Evolutionary conservation across 371 early-diverging fungal genomes (phyloP).

Genomic region (Apophysomyces ossiformis): DNA sequence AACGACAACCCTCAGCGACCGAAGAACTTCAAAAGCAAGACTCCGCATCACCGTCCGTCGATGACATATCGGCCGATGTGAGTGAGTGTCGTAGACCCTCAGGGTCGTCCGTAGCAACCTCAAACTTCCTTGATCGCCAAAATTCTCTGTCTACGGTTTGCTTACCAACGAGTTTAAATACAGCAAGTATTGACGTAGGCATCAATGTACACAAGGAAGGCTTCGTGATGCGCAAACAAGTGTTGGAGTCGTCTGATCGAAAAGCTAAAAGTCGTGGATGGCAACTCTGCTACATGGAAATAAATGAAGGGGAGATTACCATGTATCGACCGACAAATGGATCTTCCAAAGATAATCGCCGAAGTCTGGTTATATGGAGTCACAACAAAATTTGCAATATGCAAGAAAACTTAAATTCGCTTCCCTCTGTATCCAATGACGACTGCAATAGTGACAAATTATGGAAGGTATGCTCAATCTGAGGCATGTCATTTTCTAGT

Average conservation of each 20-base stretch:
- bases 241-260: constrained; percentile 30
- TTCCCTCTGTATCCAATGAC: background rate
- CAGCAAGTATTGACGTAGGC: background rate
- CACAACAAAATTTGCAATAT: constrained; percentile 2
- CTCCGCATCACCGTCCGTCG: background rate
- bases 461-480: background rate
- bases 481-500: background rate
- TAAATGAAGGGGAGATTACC: constrained; percentile 28
- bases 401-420: background rate
- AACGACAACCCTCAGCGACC: background rate
- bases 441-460: background rate
- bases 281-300: constrained; percentile 31
- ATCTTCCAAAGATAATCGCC: constrained; percentile 5
- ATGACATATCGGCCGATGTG: background rate
- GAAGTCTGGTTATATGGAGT: constrained; percentile 9
- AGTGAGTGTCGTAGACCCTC: background rate
- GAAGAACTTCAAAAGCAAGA: background rate
- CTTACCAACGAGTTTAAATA: background rate
- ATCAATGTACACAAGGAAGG: constrained; percentile 22
- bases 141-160: constrained; percentile 1
- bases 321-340: constrained; percentile 27
- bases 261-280: constrained; percentile 34
- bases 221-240: constrained; percentile 38
- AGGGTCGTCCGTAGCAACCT: background rate
- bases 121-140: background rate